phyloP scores from a whole-genome alignment of 176 grass and related monocot genomes.

The Cenchrus americanus region DNA sequence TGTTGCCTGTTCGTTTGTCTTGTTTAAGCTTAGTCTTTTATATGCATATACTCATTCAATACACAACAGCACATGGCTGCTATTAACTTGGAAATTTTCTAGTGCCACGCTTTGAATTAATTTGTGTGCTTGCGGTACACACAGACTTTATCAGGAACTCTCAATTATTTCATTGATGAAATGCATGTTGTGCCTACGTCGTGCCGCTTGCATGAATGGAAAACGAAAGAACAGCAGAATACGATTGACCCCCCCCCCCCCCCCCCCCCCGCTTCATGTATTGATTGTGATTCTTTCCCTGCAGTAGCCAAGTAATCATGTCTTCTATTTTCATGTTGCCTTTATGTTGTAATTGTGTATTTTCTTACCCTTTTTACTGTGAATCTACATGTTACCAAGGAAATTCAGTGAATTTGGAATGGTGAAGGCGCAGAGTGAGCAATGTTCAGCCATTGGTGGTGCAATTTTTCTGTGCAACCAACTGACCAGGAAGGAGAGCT shows the following conservation, averaged over 20 bases:
- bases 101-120: neutral
- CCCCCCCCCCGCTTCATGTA: slow-evolving; percentile 13
- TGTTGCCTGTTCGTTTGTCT: neutral
- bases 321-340: neutral
- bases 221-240: neutral
- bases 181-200: neutral
- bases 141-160: neutral
- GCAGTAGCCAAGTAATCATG: slow-evolving; percentile 21
- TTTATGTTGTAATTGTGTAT: slow-evolving; percentile 23
- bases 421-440: slow-evolving; percentile 36
- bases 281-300: slow-evolving; percentile 11
- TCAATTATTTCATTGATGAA: neutral
- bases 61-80: neutral
- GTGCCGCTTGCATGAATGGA: neutral
- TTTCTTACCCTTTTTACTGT: slow-evolving; percentile 21
- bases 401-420: slow-evolving; percentile 40
- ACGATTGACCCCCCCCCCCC: neutral
- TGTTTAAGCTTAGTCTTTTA: neutral
- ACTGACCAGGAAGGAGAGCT: slow-evolving; percentile 52
- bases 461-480: slow-evolving; percentile 58
- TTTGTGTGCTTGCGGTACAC: neutral
- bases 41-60: neutral
- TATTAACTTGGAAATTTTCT: neutral
- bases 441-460: slow-evolving; percentile 37
- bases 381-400: slow-evolving; percentile 43